A percentile compares a stretch with the other conserved stretches of the same genome.
Conservation (phyloP, 768 basidiomycete species). For the Multifurca ochricompacta region DNA sequence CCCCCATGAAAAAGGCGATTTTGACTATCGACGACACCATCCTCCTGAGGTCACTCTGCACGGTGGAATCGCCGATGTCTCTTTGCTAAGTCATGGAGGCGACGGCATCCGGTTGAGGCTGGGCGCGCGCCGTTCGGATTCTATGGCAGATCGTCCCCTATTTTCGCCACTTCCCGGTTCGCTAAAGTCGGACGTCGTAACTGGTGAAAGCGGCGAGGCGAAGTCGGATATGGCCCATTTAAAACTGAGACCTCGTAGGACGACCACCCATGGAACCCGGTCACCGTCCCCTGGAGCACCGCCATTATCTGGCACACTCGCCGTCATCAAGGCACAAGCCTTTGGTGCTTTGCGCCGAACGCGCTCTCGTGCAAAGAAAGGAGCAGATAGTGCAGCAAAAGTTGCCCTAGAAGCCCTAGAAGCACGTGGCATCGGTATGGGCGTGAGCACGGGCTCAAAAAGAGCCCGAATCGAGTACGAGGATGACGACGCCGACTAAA, state of each 20-base stretch:
- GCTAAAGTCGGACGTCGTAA: slow-evolving; percentile 43
- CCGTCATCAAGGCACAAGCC: slow-evolving; percentile 86
- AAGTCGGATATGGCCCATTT: slow-evolving; percentile 34
- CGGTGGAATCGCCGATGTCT: slow-evolving; percentile 66
- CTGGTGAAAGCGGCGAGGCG: slow-evolving; percentile 39
- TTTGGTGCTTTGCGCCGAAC: slow-evolving; percentile 80
- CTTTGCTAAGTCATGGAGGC: slow-evolving; percentile 41
- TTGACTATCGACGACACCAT: slow-evolving; percentile 58
- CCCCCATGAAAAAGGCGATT: slow-evolving; percentile 52
- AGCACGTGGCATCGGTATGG: slow-evolving; percentile 63
- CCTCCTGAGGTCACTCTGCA: slow-evolving; percentile 61
- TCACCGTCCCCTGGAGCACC: slow-evolving; percentile 41
- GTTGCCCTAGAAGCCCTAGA: slow-evolving; percentile 78
- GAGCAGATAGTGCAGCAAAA: slow-evolving; percentile 62
- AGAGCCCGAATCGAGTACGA: slow-evolving; percentile 47
- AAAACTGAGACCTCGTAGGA: slow-evolving; percentile 21
- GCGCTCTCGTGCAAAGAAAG: slow-evolving; percentile 63
- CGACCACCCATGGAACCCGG: slow-evolving; percentile 25
- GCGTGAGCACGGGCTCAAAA: slow-evolving; percentile 30
- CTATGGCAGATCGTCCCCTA: slow-evolving; percentile 41
- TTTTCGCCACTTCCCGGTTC: slow-evolving; percentile 42
- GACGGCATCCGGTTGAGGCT: slow-evolving; percentile 59
- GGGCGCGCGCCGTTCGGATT: slow-evolving; percentile 39
- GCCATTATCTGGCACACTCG: slow-evolving; percentile 69
- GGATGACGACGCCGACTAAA: slow-evolving; percentile 33